Evolutionary conservation across 352 stramenopile species (phyloP).

Genomic region (Lagenidium sp.): DNA sequence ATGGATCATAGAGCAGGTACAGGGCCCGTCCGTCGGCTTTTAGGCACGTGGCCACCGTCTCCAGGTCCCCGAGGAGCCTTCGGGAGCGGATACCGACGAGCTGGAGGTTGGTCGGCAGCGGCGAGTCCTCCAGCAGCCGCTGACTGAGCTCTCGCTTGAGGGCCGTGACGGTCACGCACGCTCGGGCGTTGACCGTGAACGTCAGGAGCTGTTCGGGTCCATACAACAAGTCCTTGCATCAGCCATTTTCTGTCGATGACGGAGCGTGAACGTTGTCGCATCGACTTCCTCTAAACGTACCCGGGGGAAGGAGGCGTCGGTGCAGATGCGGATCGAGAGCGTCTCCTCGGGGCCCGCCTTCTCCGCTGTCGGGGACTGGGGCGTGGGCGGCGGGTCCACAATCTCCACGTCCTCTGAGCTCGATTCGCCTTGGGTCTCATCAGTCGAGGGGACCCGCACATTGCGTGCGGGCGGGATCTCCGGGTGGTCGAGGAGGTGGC

Average conservation of each 20-base stretch:
- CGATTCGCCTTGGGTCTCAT: too few species aligned
- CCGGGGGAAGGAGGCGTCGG: not conserved
- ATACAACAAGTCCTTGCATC: not conserved
- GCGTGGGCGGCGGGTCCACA: too few species aligned
- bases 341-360: too few species aligned
- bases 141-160: conserved; percentile 10
- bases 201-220: conserved; percentile 2
- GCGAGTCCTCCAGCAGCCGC: conserved; percentile 6
- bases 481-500: too few species aligned
- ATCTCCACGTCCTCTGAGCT: too few species aligned
- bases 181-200: not conserved
- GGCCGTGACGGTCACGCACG: conserved; percentile 6
- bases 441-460: too few species aligned
- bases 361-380: too few species aligned
- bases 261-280: too few species aligned
- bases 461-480: too few species aligned
- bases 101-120: conserved; percentile 9
- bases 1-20: conserved; percentile 15
- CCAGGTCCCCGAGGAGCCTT: conserved; percentile 10
- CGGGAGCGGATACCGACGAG: conserved; percentile 10
- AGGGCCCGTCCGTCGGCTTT: conserved; percentile 7
- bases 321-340: conserved; percentile 4
- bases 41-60: conserved; percentile 8
- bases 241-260: too few species aligned
- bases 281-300: too few species aligned